Evolutionary conservation across 202 grass and related monocot genomes (phyloP).

Genomic region (Setaria viridis): DNA sequence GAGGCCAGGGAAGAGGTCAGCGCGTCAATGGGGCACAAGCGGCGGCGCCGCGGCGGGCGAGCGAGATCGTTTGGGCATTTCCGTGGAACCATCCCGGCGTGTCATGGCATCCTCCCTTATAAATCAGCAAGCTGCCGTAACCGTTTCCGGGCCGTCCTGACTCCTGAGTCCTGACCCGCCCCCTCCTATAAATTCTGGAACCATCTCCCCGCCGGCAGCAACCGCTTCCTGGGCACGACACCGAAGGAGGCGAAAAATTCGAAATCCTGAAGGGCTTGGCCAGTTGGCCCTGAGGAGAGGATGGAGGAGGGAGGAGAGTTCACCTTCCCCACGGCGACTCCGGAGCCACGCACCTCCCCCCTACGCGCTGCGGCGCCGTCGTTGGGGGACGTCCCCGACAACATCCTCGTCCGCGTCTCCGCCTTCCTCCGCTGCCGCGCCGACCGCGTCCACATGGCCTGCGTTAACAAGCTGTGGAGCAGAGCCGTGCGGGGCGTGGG

Average conservation of each 20-base stretch:
- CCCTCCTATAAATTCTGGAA: background rate
- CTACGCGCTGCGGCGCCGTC: background rate
- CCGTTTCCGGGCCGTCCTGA: too few relatives aligned
- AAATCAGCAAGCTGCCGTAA: too few relatives aligned
- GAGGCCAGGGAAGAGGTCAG: background rate
- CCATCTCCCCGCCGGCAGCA: background rate
- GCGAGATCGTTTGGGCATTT: background rate
- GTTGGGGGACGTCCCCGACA: constrained; percentile 37
- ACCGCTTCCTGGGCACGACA: background rate
- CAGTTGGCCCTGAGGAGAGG: background rate
- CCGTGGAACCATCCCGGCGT: too few relatives aligned
- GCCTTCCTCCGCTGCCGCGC: constrained; percentile 35
- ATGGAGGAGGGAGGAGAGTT: background rate
- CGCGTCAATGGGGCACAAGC: background rate
- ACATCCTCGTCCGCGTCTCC: constrained; percentile 41
- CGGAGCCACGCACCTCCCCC: background rate
- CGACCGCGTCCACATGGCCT: constrained; percentile 42
- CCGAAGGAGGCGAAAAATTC: background rate
- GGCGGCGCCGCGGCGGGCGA: background rate
- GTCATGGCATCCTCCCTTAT: too few relatives aligned
- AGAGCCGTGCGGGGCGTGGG: background rate
- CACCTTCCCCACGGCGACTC: background rate
- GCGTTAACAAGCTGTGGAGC: constrained; percentile 25
- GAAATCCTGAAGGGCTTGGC: background rate
- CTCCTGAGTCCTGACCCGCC: background rate